phyloP scores from a whole-genome alignment of 805 yeast species.

The Pachysolen tannophilus region DNA sequence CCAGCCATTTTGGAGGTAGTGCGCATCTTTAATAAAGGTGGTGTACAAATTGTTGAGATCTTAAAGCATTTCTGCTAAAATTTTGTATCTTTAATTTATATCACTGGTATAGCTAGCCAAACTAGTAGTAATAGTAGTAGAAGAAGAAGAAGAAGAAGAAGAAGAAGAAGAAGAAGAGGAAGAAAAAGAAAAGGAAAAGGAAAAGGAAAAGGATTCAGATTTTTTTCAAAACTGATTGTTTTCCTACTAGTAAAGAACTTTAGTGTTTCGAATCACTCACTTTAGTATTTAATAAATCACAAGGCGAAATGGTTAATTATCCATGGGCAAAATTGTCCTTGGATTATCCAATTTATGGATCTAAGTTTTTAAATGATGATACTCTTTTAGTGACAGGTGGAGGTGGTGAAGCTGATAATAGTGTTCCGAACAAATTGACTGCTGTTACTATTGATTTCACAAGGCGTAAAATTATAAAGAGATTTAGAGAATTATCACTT shows the following conservation, averaged over 20 bases:
- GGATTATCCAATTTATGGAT: constrained; percentile 82
- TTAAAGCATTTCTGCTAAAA: too few species aligned
- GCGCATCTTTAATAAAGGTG: too few species aligned
- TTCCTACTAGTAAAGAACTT: not conserved
- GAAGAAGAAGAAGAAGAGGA: not conserved
- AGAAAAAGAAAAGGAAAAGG: not conserved
- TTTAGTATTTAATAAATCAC: not conserved
- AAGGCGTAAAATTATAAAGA: constrained; percentile 39
- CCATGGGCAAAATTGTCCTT: constrained; percentile 4
- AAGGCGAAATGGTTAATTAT: constrained; percentile 11
- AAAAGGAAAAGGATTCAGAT: not conserved
- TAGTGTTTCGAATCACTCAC: not conserved
- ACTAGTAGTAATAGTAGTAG: too few species aligned
- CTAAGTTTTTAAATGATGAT: constrained; percentile 55
- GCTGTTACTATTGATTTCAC: constrained; percentile 52
- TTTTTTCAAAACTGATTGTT: not conserved
- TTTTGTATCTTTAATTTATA: too few species aligned
- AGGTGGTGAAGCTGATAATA: constrained; percentile 91
- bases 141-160: not conserved
- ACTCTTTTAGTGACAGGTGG: constrained; percentile 81
- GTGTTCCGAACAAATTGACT: constrained; percentile 77
- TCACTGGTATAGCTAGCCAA: too few species aligned
- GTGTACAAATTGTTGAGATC: too few species aligned
- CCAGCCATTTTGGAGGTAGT: too few species aligned
- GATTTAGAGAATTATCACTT: constrained; percentile 54